A percentile compares a stretch with the other conserved stretches of the same genome.
Conservation (phyloP, 441 rosid genomes). For the Corymbia calophylla region DNA sequence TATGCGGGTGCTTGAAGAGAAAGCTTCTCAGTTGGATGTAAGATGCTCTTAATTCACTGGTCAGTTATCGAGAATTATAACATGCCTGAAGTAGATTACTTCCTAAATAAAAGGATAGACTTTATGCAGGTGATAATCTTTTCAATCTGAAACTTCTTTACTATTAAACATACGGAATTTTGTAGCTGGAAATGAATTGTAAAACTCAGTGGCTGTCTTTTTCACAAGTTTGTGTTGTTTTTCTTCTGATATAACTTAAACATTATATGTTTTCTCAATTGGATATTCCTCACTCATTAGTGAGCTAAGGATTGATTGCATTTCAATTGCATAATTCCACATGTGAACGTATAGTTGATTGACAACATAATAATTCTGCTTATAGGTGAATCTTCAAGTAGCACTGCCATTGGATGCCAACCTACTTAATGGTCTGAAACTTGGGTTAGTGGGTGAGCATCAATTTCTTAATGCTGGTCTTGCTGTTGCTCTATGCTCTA, state of each 20-base stretch:
- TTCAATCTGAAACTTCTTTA: not conserved
- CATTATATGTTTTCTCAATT: not conserved
- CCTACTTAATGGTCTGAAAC: slow-evolving; percentile 61
- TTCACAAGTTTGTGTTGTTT: not conserved
- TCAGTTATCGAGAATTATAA: not conserved
- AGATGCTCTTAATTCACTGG: not conserved
- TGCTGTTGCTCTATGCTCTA: slow-evolving; percentile 68
- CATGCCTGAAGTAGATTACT: not conserved
- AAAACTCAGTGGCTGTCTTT: not conserved
- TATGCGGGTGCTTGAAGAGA: slow-evolving; percentile 79
- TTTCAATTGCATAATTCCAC: not conserved
- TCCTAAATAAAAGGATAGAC: not conserved
- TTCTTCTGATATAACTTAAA: not conserved
- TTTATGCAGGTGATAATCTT: not conserved
- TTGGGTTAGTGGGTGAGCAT: slow-evolving; percentile 93
- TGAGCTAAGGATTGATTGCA: not conserved
- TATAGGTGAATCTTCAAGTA: slow-evolving; percentile 73
- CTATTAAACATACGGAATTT: not conserved
- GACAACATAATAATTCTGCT: not conserved
- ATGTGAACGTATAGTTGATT: not conserved
- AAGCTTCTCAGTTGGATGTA: slow-evolving; percentile 72
- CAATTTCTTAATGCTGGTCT: slow-evolving; percentile 88
- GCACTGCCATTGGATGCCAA: slow-evolving; percentile 49
- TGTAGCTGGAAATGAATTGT: not conserved
- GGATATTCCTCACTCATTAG: not conserved